Evolutionary conservation across 176 grass and related monocot species (phyloP), one percentile per base, ranked within the genome.

Genomic region (Oryza brachyantha): DNA sequence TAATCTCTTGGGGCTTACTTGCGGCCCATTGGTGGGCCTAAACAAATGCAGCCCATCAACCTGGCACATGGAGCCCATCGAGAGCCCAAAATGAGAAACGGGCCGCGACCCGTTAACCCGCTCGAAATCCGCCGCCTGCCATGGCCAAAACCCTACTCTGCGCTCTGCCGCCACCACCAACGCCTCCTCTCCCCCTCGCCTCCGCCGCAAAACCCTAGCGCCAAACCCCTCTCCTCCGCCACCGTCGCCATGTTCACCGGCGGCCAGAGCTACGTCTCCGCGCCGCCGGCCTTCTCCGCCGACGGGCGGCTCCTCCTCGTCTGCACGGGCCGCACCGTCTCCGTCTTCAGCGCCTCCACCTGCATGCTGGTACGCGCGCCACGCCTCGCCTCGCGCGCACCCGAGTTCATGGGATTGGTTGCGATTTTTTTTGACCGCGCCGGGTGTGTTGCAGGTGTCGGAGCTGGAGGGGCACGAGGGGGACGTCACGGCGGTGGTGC

Each of bases 381-480:
- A 14, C 38, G n/a, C n/a, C n/a, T n/a, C n/a, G n/a, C n/a, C n/a
- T n/a, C n/a, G n/a, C n/a, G n/a, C n/a, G n/a, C n/a, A n/a, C n/a
- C n/a, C n/a, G n/a, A n/a, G n/a, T n/a, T n/a, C n/a, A n/a, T n/a
- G n/a, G n/a, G n/a, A n/a, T n/a, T n/a, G n/a, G 17, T n/a, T 57
- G n/a, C 24, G 52, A 2, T 57, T 48, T 55, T 48, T 55, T 55
- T 36, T 45, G n/a, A 38, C 27, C 16, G 13, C 2, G 1, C 29
- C 19, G 16, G 10, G 14, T 0, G 65, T 28, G 31, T 29, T 29
- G 72, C 73, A 92, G 91, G 84, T 93, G 14, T 81, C 88, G 67
- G 96, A 99, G 85, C 84, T 99, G 85, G 90, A 91, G 80, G 96
- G 92, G 10, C 96, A 99, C 85, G 87, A 87, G 43, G 90, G 81